Evolutionary conservation across 805 yeast species (phyloP).

Genomic region (Schwanniomyces vanrijiae): DNA sequence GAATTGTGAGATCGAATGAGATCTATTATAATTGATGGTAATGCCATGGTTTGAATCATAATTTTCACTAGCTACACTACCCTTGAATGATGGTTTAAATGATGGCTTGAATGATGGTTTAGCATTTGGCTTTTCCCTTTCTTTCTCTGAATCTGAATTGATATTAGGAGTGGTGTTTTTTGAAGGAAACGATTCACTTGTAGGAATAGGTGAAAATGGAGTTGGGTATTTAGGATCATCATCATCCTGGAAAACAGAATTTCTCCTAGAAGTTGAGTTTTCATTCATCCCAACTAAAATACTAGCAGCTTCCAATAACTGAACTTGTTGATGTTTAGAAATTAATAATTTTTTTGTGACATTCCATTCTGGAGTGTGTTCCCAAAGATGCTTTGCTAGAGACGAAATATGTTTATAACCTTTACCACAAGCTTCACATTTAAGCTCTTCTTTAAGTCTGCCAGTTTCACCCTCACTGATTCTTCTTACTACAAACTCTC

Average conservation of each 20-base stretch:
- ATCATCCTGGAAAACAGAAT: constrained; percentile 11
- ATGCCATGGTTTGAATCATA: background rate
- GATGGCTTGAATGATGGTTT: constrained; percentile 9
- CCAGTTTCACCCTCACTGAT: constrained; percentile 88
- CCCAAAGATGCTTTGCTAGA: constrained; percentile 90
- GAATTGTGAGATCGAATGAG: constrained; percentile 44
- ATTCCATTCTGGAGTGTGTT: constrained; percentile 93
- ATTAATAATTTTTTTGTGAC: constrained; percentile 77
- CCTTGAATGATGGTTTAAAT: constrained; percentile 9
- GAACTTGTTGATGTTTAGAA: constrained; percentile 88
- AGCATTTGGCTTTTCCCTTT: constrained; percentile 6
- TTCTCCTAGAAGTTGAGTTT: constrained; percentile 7
- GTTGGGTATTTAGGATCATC: constrained; percentile 13
- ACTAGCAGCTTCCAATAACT: constrained; percentile 74
- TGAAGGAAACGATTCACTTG: constrained; percentile 9
- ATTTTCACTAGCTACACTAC: background rate
- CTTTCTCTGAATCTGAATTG: constrained; percentile 4
- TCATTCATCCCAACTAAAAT: constrained; percentile 76
- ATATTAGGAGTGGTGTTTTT: constrained; percentile 15
- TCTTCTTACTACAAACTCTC: constrained; percentile 78
- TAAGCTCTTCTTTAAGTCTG: constrained; percentile 76
- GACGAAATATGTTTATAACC: constrained; percentile 87
- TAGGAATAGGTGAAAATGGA: constrained; percentile 12
- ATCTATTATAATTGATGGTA: constrained; percentile 19
- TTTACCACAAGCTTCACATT: constrained; percentile 90